A percentile compares a stretch with the other conserved stretches of the same genome.
phyloP scores from a whole-genome alignment of 306 rosid species.

The Cucumis hystrix region DNA sequence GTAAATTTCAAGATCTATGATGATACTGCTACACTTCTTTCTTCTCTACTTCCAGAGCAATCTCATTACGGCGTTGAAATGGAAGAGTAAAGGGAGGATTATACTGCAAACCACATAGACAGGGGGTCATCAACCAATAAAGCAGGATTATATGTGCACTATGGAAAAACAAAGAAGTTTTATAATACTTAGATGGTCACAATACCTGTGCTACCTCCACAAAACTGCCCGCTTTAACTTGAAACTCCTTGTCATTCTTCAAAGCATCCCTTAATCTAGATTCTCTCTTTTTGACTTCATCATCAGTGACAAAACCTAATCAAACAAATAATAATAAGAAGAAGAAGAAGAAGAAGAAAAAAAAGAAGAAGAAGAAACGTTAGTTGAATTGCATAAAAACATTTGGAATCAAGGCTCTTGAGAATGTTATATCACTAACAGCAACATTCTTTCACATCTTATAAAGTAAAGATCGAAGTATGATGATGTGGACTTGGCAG shows the following conservation, averaged over 20 bases:
- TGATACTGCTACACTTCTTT: constrained; percentile 25
- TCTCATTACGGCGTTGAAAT: constrained; percentile 93
- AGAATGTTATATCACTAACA: not conserved
- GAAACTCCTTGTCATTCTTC: constrained; percentile 41
- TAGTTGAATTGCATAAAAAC: not conserved
- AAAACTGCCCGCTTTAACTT: constrained; percentile 43
- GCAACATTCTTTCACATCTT: not conserved
- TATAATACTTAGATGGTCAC: not conserved
- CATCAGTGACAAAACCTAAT: constrained; percentile 63
- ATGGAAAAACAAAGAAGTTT: not conserved
- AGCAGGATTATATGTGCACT: not conserved
- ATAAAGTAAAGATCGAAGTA: not conserved
- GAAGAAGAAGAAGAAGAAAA: not conserved
- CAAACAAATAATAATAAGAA: not conserved
- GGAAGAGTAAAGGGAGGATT: constrained; percentile 97
- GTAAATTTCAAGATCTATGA: not conserved
- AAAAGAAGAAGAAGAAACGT: not conserved
- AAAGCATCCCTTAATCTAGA: constrained; percentile 45
- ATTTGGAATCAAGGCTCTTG: not conserved
- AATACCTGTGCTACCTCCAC: constrained; percentile 79
- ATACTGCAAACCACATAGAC: constrained; percentile 44
- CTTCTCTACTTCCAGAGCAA: constrained; percentile 75
- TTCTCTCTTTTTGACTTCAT: constrained; percentile 54
- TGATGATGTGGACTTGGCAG: constrained; percentile 1
- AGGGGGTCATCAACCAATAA: constrained; percentile 12